A percentile compares a stretch with the other conserved stretches of the same genome.
phyloP scores from a whole-genome alignment of 306 rosid genomes.

The Malus orientalis region DNA sequence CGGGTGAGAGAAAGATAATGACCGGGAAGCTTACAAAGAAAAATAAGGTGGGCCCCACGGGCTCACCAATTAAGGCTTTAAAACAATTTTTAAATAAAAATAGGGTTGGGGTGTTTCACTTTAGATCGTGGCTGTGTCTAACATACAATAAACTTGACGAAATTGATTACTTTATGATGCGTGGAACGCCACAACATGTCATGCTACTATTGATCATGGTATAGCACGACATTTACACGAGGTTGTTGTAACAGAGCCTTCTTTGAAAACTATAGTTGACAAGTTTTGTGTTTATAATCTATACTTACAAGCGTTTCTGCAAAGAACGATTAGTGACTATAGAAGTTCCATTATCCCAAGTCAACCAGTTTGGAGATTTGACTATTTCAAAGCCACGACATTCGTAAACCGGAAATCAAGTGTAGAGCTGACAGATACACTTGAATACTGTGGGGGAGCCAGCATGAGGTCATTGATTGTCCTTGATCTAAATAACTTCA shows the following conservation, averaged over 20 bases:
- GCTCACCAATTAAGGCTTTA: too few species aligned
- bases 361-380: slow-evolving; percentile 70
- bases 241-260: not conserved
- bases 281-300: not conserved
- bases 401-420: slow-evolving; percentile 46
- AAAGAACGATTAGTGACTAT: slow-evolving; percentile 54
- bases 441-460: not conserved
- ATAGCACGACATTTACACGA: not conserved
- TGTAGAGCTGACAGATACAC: slow-evolving; percentile 49
- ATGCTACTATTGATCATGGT: not conserved
- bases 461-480: too few species aligned
- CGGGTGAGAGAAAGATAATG: too few species aligned
- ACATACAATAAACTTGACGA: too few species aligned
- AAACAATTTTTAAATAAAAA: too few species aligned
- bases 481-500: too few species aligned
- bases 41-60: too few species aligned
- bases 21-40: too few species aligned
- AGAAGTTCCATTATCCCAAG: slow-evolving; percentile 49
- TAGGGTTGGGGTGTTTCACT: too few species aligned
- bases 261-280: not conserved
- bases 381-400: slow-evolving; percentile 70
- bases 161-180: not conserved
- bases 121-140: not conserved
- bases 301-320: slow-evolving; percentile 55
- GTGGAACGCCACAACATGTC: not conserved